Percentiles rank a stretch among this genome's conserved stretches.
phyloP scores from a whole-genome alignment of 129 eudicot species.

The Artemisia annua region DNA sequence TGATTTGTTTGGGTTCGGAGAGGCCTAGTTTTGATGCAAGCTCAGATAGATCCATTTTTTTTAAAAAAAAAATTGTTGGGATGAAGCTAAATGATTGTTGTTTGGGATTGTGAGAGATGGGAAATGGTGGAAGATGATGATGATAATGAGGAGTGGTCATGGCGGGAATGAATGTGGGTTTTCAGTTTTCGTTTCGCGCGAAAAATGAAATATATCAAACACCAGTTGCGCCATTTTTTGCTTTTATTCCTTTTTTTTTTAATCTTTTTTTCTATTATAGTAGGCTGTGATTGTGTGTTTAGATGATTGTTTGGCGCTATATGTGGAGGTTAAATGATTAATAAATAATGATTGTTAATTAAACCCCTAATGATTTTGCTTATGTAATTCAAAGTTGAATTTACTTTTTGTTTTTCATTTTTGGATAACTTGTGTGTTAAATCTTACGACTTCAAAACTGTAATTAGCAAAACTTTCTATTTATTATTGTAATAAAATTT shows the following conservation, averaged over 20 bases:
- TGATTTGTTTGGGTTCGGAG: conserved; percentile 52
- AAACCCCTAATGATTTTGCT: too few species aligned
- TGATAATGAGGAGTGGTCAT: neutral
- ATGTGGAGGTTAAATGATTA: neutral
- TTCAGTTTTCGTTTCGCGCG: conserved; percentile 48
- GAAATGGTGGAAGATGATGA: conserved; percentile 29
- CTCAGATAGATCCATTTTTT: conserved; percentile 70
- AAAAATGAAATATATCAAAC: neutral
- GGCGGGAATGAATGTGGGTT: conserved; percentile 5
- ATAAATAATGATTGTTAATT: too few species aligned
- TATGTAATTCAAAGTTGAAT: too few species aligned
- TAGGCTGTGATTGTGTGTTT: conserved; percentile 4
- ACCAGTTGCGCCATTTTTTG: conserved; percentile 20
- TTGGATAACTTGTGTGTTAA: too few species aligned
- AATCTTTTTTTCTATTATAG: too few species aligned
- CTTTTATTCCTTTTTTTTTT: neutral
- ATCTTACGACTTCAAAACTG: too few species aligned
- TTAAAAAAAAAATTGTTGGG: too few species aligned
- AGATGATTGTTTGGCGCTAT: conserved; percentile 2
- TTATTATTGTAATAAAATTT: too few species aligned
- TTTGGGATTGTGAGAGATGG: neutral
- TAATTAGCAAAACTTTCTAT: too few species aligned
- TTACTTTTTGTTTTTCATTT: too few species aligned
- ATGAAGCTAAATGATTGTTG: conserved; percentile 1
- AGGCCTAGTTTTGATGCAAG: conserved; percentile 71